These are phyloP conservation scores for Mrakia blollopis DNA, from an alignment of 768 basidiomycete genomes.

Conservation along the genomic window DNA sequence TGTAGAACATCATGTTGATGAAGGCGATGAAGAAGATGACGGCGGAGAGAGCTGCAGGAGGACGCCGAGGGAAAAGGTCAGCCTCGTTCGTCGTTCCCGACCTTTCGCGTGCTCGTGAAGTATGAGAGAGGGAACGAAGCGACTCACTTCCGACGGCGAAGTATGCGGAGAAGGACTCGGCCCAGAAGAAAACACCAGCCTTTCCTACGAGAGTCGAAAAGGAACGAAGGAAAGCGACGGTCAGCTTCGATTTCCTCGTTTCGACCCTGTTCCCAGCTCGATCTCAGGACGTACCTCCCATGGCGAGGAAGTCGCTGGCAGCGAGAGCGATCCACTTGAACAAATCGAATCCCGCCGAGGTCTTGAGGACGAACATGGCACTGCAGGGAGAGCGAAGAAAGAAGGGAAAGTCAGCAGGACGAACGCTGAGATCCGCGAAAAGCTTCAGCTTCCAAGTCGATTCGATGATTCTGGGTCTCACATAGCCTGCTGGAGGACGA, in stretches of 20 bases:
- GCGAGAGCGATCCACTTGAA: slow-evolving; percentile 57
- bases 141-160: slow-evolving; percentile 19
- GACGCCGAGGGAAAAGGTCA: not conserved
- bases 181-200: slow-evolving; percentile 69
- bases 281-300: slow-evolving; percentile 44
- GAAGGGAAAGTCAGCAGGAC: not conserved
- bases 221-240: too few species aligned
- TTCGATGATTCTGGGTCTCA: too few species aligned
- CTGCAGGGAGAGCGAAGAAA: slow-evolving; percentile 71
- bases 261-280: too few species aligned
- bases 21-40: slow-evolving; percentile 95
- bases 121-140: slow-evolving; percentile 51
- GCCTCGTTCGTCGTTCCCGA: not conserved
- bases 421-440: too few species aligned
- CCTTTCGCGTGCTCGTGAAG: slow-evolving; percentile 36
- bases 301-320: slow-evolving; percentile 55
- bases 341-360: slow-evolving; percentile 70
- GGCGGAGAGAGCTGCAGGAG: slow-evolving; percentile 51
- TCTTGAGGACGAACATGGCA: slow-evolving; percentile 84
- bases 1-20: slow-evolving; percentile 63
- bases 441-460: not conserved
- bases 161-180: slow-evolving; percentile 25
- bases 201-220: slow-evolving; percentile 41
- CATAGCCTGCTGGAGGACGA: slow-evolving; percentile 79
- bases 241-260: too few species aligned